phyloP scores from a whole-genome alignment of 257 asterid genomes.

The Jacaranda copaia region DNA sequence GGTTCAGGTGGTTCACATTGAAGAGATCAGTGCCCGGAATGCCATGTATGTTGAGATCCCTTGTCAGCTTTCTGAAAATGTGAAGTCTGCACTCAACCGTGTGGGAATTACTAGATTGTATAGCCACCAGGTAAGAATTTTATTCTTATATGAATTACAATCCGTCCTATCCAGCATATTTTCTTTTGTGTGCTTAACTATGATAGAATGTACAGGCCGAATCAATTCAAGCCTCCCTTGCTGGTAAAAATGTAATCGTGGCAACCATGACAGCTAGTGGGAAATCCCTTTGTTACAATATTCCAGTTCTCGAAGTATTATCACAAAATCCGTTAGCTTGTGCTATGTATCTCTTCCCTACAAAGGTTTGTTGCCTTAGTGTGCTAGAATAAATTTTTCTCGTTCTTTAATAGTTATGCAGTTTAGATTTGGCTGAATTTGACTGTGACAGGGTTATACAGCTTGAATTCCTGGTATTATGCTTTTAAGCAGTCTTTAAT shows the following conservation, averaged over 20 bases:
- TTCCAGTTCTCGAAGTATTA: slow-evolving; percentile 88
- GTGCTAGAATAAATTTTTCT: slow-evolving; percentile 23
- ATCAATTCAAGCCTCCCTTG: slow-evolving; percentile 87
- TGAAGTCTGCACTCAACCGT: slow-evolving; percentile 66
- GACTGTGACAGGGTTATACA: slow-evolving; percentile 24
- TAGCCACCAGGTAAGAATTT: slow-evolving; percentile 79
- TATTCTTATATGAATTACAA: slow-evolving; percentile 26
- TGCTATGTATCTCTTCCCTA: slow-evolving; percentile 92
- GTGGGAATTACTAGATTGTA: slow-evolving; percentile 79
- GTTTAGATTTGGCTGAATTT: slow-evolving; percentile 34
- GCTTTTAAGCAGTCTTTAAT: slow-evolving; percentile 31
- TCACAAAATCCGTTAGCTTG: slow-evolving; percentile 70
- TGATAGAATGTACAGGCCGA: slow-evolving; percentile 62
- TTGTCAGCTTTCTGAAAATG: slow-evolving; percentile 65
- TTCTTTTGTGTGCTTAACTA: slow-evolving; percentile 30
- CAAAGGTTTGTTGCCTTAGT: slow-evolving; percentile 63
- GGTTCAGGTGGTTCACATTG: slow-evolving; percentile 86
- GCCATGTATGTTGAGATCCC: slow-evolving; percentile 84
- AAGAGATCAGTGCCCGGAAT: slow-evolving; percentile 68
- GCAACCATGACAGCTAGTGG: slow-evolving; percentile 99
- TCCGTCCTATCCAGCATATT: slow-evolving; percentile 12
- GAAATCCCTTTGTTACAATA: slow-evolving; percentile 96
- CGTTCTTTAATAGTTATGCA: slow-evolving; percentile 13
- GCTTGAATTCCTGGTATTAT: slow-evolving; percentile 28
- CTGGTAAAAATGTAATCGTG: slow-evolving; percentile 88